A percentile compares a stretch with the other conserved stretches of the same genome.
phyloP scores from a whole-genome alignment of 1,284 basidiomycete species.

The Marasmius sp. region DNA sequence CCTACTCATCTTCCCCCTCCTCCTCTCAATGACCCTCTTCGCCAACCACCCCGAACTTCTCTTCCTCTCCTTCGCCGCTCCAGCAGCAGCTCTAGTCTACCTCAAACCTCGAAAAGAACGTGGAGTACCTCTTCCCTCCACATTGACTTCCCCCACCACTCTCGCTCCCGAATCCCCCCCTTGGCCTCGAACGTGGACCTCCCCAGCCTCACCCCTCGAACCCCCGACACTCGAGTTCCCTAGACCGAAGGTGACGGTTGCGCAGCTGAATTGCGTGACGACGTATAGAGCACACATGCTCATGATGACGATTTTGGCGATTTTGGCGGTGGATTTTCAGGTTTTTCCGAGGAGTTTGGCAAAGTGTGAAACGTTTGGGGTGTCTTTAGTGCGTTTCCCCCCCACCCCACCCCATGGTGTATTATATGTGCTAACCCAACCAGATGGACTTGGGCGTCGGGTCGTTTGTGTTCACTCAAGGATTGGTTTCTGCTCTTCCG shows the following conservation, averaged over 20 bases:
- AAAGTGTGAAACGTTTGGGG: conserved; percentile 95
- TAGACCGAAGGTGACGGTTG: conserved; percentile 30
- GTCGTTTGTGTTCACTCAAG: conserved; percentile 94
- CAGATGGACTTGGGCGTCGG: conserved; percentile 99
- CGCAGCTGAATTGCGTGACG: conserved; percentile 69
- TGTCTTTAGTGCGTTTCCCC: conserved; percentile 84
- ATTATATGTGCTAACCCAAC: conserved; percentile 2
- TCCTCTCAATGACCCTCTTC: conserved; percentile 79
- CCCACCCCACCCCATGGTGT: too few relatives aligned
- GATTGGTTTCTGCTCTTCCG: conserved; percentile 83
- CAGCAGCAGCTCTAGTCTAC: conserved; percentile 40
- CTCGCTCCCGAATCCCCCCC: conserved; percentile 6
- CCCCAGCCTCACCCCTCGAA: conserved; percentile 19
- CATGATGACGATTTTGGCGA: conserved; percentile 87
- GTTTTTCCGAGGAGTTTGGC: conserved; percentile 87
- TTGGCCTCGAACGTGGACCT: conserved; percentile 8
- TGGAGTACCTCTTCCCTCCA: conserved; percentile 52
- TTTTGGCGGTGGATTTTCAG: conserved; percentile 95
- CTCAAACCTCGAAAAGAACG: conserved; percentile 41
- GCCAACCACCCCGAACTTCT: conserved; percentile 59
- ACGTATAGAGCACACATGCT: conserved; percentile 96
- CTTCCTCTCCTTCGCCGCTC: conserved; percentile 47
- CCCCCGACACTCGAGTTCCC: conserved; percentile 4
- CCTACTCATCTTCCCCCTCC: conserved; percentile 72
- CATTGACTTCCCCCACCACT: conserved; percentile 18